Conservation (phyloP, 345 rosid species). For the Syzygium jambos region DNA sequence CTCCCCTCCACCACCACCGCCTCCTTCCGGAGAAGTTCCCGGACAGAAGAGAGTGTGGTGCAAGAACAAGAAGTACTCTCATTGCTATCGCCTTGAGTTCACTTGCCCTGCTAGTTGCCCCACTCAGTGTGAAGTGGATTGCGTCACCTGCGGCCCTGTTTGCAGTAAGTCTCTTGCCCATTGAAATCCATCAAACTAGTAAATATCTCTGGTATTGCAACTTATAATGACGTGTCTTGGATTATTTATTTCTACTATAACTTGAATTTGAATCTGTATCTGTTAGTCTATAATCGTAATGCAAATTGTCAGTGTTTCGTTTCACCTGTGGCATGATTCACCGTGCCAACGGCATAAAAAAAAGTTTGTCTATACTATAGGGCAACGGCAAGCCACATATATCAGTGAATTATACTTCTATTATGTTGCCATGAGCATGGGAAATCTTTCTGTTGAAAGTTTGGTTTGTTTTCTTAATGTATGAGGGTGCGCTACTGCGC, state of each 20-base stretch:
- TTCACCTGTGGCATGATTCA: too few species aligned
- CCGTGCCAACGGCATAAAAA: too few species aligned
- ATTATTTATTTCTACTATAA: too few species aligned
- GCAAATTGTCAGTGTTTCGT: too few species aligned
- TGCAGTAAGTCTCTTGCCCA: slow-evolving; percentile 25
- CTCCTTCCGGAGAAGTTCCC: slow-evolving; percentile 8
- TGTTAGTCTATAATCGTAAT: too few species aligned
- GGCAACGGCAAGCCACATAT: background rate
- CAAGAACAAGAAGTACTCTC: slow-evolving; percentile 15
- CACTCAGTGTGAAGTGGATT: slow-evolving; percentile 37
- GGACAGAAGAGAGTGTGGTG: slow-evolving; percentile 24
- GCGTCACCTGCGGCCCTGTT: slow-evolving; percentile 43
- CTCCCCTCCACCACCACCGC: slow-evolving; percentile 1
- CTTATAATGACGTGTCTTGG: background rate
- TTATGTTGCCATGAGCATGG: background rate
- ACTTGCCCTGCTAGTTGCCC: slow-evolving; percentile 42
- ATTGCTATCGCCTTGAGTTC: slow-evolving; percentile 27
- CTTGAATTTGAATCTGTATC: too few species aligned
- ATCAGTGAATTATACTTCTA: background rate
- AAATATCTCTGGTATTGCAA: background rate
- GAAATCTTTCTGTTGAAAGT: background rate
- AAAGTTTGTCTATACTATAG: background rate
- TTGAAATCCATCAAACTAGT: background rate
- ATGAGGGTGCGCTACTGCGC: background rate
- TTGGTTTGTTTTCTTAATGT: background rate